Percentiles rank a stretch among this genome's conserved stretches.
Conservation (phyloP, 768 basidiomycete species). For the Rhizopogon vinicolor region DNA sequence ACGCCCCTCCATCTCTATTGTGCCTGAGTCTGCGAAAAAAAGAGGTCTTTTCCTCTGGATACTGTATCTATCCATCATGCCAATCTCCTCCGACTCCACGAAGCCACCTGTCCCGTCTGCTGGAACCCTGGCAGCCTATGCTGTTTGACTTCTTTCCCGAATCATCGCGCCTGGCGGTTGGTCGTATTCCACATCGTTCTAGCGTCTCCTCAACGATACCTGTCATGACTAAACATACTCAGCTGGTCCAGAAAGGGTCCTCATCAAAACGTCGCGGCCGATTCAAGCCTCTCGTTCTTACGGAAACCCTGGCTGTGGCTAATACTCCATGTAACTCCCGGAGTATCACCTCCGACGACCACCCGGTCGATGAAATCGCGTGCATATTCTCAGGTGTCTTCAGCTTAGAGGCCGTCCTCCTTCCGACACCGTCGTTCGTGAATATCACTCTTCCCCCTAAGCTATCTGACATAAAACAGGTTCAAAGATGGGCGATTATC, state of each 20-base stretch:
- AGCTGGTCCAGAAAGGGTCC: background rate
- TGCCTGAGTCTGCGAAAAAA: background rate
- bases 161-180: background rate
- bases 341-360: background rate
- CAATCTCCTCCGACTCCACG: background rate
- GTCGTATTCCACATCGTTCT: background rate
- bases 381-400: background rate
- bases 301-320: background rate
- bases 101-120: background rate
- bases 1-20: background rate
- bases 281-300: background rate
- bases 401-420: background rate
- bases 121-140: no score
- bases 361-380: background rate
- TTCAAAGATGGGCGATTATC: slow-evolving; percentile 47
- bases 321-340: background rate
- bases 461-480: slow-evolving; percentile 52
- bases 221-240: background rate
- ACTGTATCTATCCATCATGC: background rate
- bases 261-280: background rate
- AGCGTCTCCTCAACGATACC: background rate
- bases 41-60: background rate
- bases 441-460: slow-evolving; percentile 54
- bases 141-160: background rate
- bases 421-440: slow-evolving; percentile 21